These are phyloP conservation scores for Triticum monococcum DNA, from an alignment of 176 grass and related monocot genomes.

Conservation along the genomic window DNA sequence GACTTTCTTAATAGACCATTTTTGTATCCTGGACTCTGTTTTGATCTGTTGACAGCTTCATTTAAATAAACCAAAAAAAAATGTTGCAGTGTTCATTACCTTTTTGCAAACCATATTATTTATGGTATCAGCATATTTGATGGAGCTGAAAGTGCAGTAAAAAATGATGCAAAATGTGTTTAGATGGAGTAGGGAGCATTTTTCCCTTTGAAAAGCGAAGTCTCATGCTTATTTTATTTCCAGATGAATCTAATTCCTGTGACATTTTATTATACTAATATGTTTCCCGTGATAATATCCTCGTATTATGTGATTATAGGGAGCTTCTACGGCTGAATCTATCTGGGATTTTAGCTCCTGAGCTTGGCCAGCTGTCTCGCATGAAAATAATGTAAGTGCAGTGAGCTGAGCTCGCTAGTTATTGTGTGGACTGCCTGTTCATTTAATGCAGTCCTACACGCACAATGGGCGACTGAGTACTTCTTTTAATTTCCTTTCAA, in stretches of 20 bases:
- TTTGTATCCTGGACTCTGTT: slow-evolving; percentile 15
- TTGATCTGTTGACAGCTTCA: not conserved
- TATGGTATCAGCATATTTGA: no score
- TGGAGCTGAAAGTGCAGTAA: no score
- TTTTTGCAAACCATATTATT: not conserved
- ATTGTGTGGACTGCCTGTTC: not conserved
- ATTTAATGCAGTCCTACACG: not conserved
- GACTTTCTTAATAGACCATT: not conserved
- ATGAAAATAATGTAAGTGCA: slow-evolving; percentile 85
- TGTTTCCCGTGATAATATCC: slow-evolving; percentile 33
- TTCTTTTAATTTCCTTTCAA: slow-evolving; percentile 36
- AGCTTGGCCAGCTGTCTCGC: slow-evolving; percentile 67
- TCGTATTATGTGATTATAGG: slow-evolving; percentile 51
- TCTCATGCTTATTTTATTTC: not conserved
- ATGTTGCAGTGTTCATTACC: not conserved
- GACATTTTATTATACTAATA: not conserved
- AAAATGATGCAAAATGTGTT: not conserved
- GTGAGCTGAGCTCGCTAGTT: not conserved
- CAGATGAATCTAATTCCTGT: slow-evolving; percentile 11
- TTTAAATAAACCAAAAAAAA: no score
- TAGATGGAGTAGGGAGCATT: not conserved
- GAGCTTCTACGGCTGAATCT: slow-evolving; percentile 74
- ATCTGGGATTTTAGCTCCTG: slow-evolving; percentile 76
- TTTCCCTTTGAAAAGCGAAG: not conserved
- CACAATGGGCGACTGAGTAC: not conserved